Conservation (phyloP, 2,329 filamentous ascomycete species). For the Emmonsiellopsis sp. region DNA sequence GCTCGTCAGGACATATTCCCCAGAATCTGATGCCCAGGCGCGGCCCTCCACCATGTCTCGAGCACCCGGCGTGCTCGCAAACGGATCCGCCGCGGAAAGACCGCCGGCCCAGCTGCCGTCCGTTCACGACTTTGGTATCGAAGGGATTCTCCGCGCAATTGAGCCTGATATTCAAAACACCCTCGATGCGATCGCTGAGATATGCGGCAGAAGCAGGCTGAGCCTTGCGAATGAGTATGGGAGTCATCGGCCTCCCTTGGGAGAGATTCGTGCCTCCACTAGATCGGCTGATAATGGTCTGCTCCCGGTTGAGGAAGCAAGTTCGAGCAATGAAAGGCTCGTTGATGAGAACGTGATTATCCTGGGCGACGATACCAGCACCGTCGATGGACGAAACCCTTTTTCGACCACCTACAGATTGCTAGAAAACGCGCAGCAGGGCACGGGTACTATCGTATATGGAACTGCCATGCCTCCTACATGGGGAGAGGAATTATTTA, state of each 20-base stretch:
- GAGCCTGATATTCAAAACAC: slow-evolving; percentile 50
- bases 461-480: slow-evolving; percentile 11
- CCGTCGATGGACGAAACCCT: slow-evolving; percentile 26
- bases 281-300: slow-evolving; percentile 18
- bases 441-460: slow-evolving; percentile 14
- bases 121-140: slow-evolving; percentile 46
- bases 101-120: slow-evolving; percentile 33
- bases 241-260: slow-evolving; percentile 52
- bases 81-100: slow-evolving; percentile 14
- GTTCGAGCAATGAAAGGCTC: slow-evolving; percentile 26
- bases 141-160: slow-evolving; percentile 45
- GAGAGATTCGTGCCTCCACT: slow-evolving; percentile 41
- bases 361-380: slow-evolving; percentile 29
- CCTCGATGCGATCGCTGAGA: slow-evolving; percentile 53
- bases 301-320: slow-evolving; percentile 35
- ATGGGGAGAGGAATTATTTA: slow-evolving; percentile 9
- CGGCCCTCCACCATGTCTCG: slow-evolving; percentile 23
- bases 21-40: slow-evolving; percentile 23
- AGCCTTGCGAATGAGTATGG: slow-evolving; percentile 55
- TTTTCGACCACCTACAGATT: slow-evolving; percentile 29
- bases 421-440: slow-evolving; percentile 24
- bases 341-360: slow-evolving; percentile 27
- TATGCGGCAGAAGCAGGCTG: slow-evolving; percentile 51
- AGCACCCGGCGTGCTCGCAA: slow-evolving; percentile 22
- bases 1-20: slow-evolving; percentile 34